Base-by-base conservation (phyloP, 1,284 basidiomycete genomes). In the Kwoniella shivajii region DNA sequence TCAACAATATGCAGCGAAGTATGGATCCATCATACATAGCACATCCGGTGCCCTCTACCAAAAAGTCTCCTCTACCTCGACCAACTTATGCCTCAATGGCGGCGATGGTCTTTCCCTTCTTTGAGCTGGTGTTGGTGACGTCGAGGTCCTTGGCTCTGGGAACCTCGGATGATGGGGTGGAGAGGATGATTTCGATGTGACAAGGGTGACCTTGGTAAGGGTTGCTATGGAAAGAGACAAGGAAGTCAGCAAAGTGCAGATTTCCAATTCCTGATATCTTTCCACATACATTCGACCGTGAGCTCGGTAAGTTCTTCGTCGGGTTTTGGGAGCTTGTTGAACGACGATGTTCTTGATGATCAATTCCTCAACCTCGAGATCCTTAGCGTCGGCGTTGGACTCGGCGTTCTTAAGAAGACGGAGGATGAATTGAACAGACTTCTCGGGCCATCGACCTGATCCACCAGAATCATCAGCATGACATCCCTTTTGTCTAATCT, bases 271-370 rank as follows among this genome's bases (percentile, higher is more conserved):
- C 33, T n/a, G 31, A 14, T 13, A 37, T 22, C 13, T 14, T 9
- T 39, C 29, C 24, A 68, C 73, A 42, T 63, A 75, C 74, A 90
- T 93, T 73, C 91, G 88, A 86, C 91, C 91, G 81, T 94, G 92
- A 52, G 96, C 96, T 82, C 96, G 93, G 88, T 96, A 99, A 68
- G 96, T 99, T 79, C 96, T 91, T 75, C 96, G 92, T 80, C 92
- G 92, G 79, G 96, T 99, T 92, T 99, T 99, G 65, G 95, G 96
- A 67, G 96, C 96, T 82, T 99, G 95, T 80, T 99, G 90, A 62
- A 99, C 93, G 67, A 92, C 90, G 69, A 99, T 97, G 86, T 89
- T 96, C 84, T 90, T 93, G 85, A 99, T 95, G 77, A 82, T 72
- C 57, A 99, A 87, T 65, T 95, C 92, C 75, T 98, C 94, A 61